Evolutionary conservation across 148 eudicot genomes (phyloP).

Genomic region (Suaeda aralocaspica): DNA sequence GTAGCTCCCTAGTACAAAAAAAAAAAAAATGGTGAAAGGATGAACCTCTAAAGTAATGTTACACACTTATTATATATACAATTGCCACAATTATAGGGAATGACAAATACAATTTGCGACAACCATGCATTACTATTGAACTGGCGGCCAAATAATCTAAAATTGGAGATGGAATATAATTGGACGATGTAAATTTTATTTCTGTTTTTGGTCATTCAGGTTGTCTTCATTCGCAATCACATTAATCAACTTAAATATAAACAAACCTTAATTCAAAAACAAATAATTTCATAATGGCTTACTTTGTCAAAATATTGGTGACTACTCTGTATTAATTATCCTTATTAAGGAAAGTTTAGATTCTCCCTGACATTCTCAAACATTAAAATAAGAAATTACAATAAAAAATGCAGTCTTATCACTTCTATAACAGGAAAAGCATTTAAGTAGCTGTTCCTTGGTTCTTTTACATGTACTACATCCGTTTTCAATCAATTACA

Average conservation of each 20-base stretch:
- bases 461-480: too few species aligned
- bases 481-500: too few species aligned
- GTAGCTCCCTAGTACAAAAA: too few species aligned
- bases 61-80: too few species aligned
- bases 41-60: too few species aligned
- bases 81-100: too few species aligned
- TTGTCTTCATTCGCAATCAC: neutral
- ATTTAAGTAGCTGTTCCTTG: slow-evolving; percentile 22
- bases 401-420: slow-evolving; percentile 11
- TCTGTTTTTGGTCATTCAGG: too few species aligned
- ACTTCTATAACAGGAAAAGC: slow-evolving; percentile 27
- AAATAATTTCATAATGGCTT: neutral
- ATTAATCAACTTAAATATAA: neutral
- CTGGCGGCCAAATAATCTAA: neutral
- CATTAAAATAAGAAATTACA: slow-evolving; percentile 5
- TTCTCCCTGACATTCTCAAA: slow-evolving; percentile 20
- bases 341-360: slow-evolving; percentile 13
- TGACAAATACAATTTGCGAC: too few species aligned
- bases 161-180: neutral
- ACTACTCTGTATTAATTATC: neutral
- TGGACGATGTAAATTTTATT: neutral
- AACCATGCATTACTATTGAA: neutral
- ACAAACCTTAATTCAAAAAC: too few species aligned
- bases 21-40: too few species aligned
- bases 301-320: neutral